Percentiles rank a stretch among this genome's conserved stretches.
Evolutionary conservation across 1,139 yeast genomes (phyloP).

Genomic region (Starmera stellimalicola): DNA sequence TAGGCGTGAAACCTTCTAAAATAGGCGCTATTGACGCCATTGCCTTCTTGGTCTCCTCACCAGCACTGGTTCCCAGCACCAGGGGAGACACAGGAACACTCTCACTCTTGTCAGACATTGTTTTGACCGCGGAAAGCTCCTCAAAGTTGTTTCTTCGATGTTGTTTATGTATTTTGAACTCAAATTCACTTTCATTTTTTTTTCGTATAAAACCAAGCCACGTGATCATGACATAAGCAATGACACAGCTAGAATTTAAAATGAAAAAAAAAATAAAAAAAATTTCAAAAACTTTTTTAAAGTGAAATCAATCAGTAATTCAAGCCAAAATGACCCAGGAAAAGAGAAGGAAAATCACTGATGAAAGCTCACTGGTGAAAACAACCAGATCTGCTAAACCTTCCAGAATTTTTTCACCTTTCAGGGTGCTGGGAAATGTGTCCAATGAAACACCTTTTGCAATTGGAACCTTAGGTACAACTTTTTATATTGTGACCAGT

Average conservation of each 20-base stretch:
- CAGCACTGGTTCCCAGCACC: conserved; percentile 13
- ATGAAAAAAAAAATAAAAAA: no score
- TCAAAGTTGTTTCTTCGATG: no score
- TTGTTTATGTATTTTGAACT: no score
- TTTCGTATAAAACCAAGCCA: no score
- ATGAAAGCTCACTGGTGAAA: no score
- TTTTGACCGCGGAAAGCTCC: no score
- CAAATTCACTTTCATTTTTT: no score
- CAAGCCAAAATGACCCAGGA: conserved; percentile 1
- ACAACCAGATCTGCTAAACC: conserved; percentile 11
- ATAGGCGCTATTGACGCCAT: conserved; percentile 76
- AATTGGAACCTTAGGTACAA: conserved; percentile 78
- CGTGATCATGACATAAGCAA: no score
- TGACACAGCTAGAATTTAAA: no score
- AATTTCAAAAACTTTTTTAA: no score
- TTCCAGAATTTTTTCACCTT: conserved; percentile 47
- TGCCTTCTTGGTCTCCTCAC: conserved; percentile 37
- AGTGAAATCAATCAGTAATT: no score
- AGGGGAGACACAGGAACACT: conserved; percentile 26
- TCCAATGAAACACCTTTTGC: conserved; percentile 79
- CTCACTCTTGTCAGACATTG: no score
- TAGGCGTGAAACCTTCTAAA: conserved; percentile 61
- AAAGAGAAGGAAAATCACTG: conserved; percentile 25
- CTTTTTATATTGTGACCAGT: conserved; percentile 80
- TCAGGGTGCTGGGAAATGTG: conserved; percentile 56